These are phyloP conservation scores for Daldinia grandis DNA, from an alignment of 495 filamentous ascomycete species.

Conservation along the genomic window DNA sequence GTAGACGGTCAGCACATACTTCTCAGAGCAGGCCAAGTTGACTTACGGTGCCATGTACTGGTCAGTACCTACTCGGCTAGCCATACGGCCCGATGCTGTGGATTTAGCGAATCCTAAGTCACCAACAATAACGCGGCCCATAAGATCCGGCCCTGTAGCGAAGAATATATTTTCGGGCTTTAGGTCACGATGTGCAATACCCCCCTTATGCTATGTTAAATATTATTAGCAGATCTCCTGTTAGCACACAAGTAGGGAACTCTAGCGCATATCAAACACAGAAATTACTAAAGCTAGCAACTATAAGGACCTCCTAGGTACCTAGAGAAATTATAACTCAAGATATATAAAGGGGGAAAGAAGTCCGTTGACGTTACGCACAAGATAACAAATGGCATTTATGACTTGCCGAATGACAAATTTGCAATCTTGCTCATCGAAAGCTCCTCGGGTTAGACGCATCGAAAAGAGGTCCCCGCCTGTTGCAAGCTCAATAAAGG, in stretches of 20 bases:
- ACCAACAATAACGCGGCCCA: slow-evolving; percentile 69
- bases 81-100: slow-evolving; percentile 60
- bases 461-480: slow-evolving; percentile 69
- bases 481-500: slow-evolving; percentile 72
- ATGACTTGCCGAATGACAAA: slow-evolving; percentile 86
- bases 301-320: too few species aligned
- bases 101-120: slow-evolving; percentile 75
- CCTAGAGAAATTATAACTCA: background rate
- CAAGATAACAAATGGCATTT: slow-evolving; percentile 76
- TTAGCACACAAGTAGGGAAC: background rate
- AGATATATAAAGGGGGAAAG: background rate
- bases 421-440: slow-evolving; percentile 77
- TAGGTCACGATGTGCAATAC: slow-evolving; percentile 89
- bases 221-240: background rate
- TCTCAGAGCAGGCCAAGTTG: too few species aligned
- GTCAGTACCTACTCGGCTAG: slow-evolving; percentile 68
- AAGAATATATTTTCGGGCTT: slow-evolving; percentile 94
- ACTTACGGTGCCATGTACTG: slow-evolving; percentile 79
- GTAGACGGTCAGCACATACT: slow-evolving; percentile 5
- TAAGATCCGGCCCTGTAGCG: slow-evolving; percentile 64
- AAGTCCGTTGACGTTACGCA: background rate
- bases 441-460: slow-evolving; percentile 53
- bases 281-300: background rate
- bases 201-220: slow-evolving; percentile 65
- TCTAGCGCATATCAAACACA: background rate